Evolutionary conservation across 768 basidiomycete species (phyloP), one percentile per base, ranked within the genome.

Genomic region (Pleurotus tuoliensis): DNA sequence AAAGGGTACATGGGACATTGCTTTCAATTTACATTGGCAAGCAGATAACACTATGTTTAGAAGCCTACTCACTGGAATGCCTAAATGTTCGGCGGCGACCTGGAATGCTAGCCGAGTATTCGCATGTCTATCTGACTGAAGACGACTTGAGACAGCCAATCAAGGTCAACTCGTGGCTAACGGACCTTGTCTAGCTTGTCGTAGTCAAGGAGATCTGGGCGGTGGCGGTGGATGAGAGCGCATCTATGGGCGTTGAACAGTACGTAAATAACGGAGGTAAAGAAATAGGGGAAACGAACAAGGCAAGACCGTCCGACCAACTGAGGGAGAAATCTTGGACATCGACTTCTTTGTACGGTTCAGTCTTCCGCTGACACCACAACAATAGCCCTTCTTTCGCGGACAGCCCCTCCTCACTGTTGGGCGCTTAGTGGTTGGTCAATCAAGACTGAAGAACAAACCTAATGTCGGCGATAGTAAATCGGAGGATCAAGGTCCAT

Each of bases 381-480:
- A 99, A 82, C 3, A 99, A 76, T 9, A 99, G 80, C 34, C 97
- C 97, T 67, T 98, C 97, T 72, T 98, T 97, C 1, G 97, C 97
- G 8, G 94, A 94, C n/a, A 98, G 82, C 56, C 97, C 97, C 74
- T 98, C 97, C 79, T 95, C 94, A 64, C 96, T 98, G 69, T 62
- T 57, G 24, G 22, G 57, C 34, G 58, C 51, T 61, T 52, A 57
- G 57, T 50, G 27, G 53, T 64, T 47, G 61, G 58, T 39, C 16
- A 44, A 55, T 34, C 12, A 52, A 16, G 38, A 49, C 18, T 16
- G 12, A 47, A 73, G 30, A 15, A 41, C 85, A 58, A 61, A 94
- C 95, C 88, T 97, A 76, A 99, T 98, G 64, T 95, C 94, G 20
- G 97, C 95, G 61, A 99, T 98, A 4, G 95, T 97, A 71, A 98